Evolutionary conservation across 768 basidiomycete species (phyloP), one percentile per base, ranked within the genome.

Genomic region (Xerocomellus amylosporus): DNA sequence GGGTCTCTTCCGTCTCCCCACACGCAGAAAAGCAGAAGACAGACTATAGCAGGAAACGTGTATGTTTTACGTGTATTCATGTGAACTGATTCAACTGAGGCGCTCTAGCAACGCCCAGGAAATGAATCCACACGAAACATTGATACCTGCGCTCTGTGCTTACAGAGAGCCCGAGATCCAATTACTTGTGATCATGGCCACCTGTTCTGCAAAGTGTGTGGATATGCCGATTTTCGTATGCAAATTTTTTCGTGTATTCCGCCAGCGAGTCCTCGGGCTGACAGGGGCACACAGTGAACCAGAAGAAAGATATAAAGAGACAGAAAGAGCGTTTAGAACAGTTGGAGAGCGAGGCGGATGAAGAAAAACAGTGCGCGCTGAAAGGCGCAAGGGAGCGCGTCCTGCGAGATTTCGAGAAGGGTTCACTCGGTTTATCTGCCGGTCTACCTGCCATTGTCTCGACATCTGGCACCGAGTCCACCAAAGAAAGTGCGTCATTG

Each of bases 171-270:
- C 6, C 76, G 90, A 46, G 88, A 93, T 48, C 93, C 96, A 0
- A 76, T 95, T 33, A 81, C 87, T 12, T 98, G 97, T 64, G 62
- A 74, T 20, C 81, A 90, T 47, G 97, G 97, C 0, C 97, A 98
- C 71, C 61, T 98, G 22, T 98, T 93, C 70, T 99, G 97, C 79
- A 92, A 89, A 67, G 96, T 97, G 73, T 98, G 97, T 64, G 87
- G 87, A 24, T 84, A 94, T 55, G 83, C 87, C 2, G 91, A 95
- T 65, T 81, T 96, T 28, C 70, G 89, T 90, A 74, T 68, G 87
- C 20, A 28, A 43, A n/a, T n/a, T n/a, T n/a, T n/a, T n/a, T 48
- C 33, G 17, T 38, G 8, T 51, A 33, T 39, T 51, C 48, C 15
- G 15, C 51, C 50, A 49, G 58, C 24, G 52, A 38, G 44, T 4